These are phyloP conservation scores for Phytopythium kandeliae DNA, from an alignment of 352 stramenopile genomes.

Conservation along the genomic window DNA sequence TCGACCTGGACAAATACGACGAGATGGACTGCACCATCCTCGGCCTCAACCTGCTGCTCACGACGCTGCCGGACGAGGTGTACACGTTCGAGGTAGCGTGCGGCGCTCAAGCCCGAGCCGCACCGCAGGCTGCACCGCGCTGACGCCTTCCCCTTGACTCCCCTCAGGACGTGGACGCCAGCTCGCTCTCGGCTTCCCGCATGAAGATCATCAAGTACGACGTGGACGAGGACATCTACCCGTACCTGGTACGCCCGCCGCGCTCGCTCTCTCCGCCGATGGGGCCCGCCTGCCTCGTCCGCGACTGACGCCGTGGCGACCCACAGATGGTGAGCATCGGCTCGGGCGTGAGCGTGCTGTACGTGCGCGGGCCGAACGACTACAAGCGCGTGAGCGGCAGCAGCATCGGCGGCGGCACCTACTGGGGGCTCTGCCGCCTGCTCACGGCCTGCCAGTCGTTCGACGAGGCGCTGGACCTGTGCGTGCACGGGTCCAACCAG, in stretches of 20 bases:
- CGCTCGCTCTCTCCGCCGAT: neutral
- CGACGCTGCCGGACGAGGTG: constrained; percentile 94
- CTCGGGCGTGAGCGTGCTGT: constrained; percentile 96
- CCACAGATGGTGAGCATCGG: constrained; percentile 95
- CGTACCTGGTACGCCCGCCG: constrained; percentile 58
- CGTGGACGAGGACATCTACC: constrained; percentile 75
- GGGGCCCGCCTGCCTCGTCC: neutral
- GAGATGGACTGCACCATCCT: constrained; percentile 97
- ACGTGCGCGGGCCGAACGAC: constrained; percentile 90
- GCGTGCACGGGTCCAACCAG: constrained; percentile 72
- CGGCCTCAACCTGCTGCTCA: constrained; percentile 96
- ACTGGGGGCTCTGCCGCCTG: constrained; percentile 97
- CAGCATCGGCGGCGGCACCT: constrained; percentile 98
- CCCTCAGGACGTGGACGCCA: constrained; percentile 69
- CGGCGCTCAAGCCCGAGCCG: neutral
- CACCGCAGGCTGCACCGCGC: neutral
- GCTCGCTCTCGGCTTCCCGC: constrained; percentile 62
- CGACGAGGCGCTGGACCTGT: constrained; percentile 80
- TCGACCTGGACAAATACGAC: constrained; percentile 80
- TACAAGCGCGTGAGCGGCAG: constrained; percentile 98
- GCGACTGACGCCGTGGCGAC: neutral
- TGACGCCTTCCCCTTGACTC: neutral
- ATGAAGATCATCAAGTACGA: constrained; percentile 78
- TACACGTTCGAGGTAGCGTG: constrained; percentile 93
- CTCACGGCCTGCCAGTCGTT: constrained; percentile 88